Percentiles rank a stretch among this genome's conserved stretches.
Conservation (phyloP, 2,329 filamentous ascomycete species). For the Fusarium heterosporum region DNA sequence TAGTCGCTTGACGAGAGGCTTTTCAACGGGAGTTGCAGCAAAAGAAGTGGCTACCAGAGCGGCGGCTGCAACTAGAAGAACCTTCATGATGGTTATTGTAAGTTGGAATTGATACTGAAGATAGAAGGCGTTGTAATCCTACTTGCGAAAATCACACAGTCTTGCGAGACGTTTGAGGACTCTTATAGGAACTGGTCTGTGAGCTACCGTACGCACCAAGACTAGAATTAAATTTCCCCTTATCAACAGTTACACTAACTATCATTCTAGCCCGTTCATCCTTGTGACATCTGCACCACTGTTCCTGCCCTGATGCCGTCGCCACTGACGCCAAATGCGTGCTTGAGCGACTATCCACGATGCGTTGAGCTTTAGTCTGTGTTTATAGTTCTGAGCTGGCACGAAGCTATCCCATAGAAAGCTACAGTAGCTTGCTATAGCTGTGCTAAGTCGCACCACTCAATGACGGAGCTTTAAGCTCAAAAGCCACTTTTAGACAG, state of each 20-base stretch:
- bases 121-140: background rate
- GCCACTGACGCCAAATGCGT: constrained; percentile 8
- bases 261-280: background rate
- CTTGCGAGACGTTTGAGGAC: background rate
- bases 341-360: background rate
- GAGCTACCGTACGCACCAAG: rapidly evolving
- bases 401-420: constrained; percentile 5
- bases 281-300: background rate
- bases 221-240: background rate
- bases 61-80: background rate
- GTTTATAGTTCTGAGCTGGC: constrained; percentile 6
- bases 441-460: background rate
- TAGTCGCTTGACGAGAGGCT: background rate
- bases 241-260: background rate
- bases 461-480: background rate
- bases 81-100: background rate
- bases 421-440: constrained; percentile 11
- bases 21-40: background rate
- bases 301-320: rapidly evolving
- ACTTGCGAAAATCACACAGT: background rate
- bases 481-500: background rate
- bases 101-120: too few species aligned
- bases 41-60: background rate
- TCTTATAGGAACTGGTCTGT: constrained; percentile 2
- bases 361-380: background rate